Percentiles rank a stretch among this genome's conserved stretches.
Evolutionary conservation across 305 asterid species (phyloP).

Genomic region (Fraxinus greggii): DNA sequence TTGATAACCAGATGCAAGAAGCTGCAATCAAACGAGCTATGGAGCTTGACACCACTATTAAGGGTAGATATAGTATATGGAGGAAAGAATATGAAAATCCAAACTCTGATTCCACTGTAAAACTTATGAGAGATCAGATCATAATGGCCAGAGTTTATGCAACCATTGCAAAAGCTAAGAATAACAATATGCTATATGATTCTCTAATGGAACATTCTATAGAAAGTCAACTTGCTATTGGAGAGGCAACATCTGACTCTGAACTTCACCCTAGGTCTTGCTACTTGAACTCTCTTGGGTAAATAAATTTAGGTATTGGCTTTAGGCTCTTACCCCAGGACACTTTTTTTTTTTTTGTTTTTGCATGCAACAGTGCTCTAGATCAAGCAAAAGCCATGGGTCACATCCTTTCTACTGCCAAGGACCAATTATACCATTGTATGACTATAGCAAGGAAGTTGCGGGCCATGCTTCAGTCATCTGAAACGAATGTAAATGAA

Average conservation of each 20-base stretch:
- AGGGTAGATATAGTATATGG: slow-evolving; percentile 85
- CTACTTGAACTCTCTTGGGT: slow-evolving; percentile 25
- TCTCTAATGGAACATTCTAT: slow-evolving; percentile 70
- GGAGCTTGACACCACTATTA: slow-evolving; percentile 74
- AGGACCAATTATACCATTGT: slow-evolving; percentile 80
- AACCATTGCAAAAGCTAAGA: slow-evolving; percentile 85
- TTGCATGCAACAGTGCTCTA: slow-evolving; percentile 53
- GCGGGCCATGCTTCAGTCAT: slow-evolving; percentile 91
- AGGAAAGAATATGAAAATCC: slow-evolving; percentile 91
- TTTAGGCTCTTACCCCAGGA: slow-evolving; percentile 22
- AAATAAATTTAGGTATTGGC: slow-evolving; percentile 23
- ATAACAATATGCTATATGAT: slow-evolving; percentile 60
- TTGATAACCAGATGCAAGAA: slow-evolving; percentile 70
- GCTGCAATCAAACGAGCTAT: slow-evolving; percentile 75
- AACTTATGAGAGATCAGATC: slow-evolving; percentile 94
- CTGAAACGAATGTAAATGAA: slow-evolving; percentile 54
- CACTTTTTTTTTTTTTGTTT: slow-evolving; percentile 17
- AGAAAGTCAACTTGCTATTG: slow-evolving; percentile 73
- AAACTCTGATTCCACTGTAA: slow-evolving; percentile 77
- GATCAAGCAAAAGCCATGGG: slow-evolving; percentile 96
- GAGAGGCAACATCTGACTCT: slow-evolving; percentile 81
- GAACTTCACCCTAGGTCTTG: slow-evolving; percentile 84
- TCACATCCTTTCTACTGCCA: slow-evolving; percentile 79
- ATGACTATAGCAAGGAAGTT: slow-evolving; percentile 71
- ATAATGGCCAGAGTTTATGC: slow-evolving; percentile 97